phyloP scores from a whole-genome alignment of 192 early-diverging fungal genomes.

The Umbelopsis sp. region DNA sequence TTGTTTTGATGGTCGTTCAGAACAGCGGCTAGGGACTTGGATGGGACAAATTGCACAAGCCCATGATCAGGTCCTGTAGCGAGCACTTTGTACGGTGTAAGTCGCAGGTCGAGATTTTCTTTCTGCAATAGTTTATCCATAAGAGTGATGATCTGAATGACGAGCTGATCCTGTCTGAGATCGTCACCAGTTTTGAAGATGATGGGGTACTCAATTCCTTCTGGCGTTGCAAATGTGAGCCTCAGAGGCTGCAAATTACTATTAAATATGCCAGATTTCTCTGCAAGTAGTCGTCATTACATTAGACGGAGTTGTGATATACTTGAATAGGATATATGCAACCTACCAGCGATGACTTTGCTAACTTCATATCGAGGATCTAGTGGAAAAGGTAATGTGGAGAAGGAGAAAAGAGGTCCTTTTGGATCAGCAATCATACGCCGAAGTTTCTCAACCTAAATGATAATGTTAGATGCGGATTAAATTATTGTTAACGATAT shows the following conservation, averaged over 20 bases:
- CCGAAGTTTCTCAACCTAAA: constrained; percentile 80
- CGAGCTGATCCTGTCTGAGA: constrained; percentile 84
- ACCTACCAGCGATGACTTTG: constrained; percentile 79
- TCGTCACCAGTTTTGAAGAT: constrained; percentile 99
- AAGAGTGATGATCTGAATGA: constrained; percentile 95
- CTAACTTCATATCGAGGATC: constrained; percentile 89
- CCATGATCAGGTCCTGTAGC: constrained; percentile 96
- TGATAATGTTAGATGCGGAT: background rate
- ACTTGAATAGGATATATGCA: background rate
- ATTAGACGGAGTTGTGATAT: background rate
- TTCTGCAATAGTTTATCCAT: constrained; percentile 96
- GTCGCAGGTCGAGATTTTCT: constrained; percentile 91
- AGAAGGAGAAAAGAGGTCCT: constrained; percentile 78
- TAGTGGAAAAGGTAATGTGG: constrained; percentile 84
- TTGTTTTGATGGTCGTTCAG: constrained; percentile 85
- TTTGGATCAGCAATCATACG: constrained; percentile 81
- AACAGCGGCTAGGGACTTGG: constrained; percentile 85
- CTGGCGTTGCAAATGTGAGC: constrained; percentile 80
- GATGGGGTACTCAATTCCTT: constrained; percentile 88
- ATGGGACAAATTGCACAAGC: constrained; percentile 93
- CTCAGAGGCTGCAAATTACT: constrained; percentile 86
- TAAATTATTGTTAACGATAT: background rate
- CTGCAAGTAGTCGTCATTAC: constrained; percentile 33
- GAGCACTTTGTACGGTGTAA: constrained; percentile 95
- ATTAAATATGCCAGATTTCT: constrained; percentile 88